phyloP scores from a whole-genome alignment of 768 basidiomycete genomes.

The Auricularia sp. region DNA sequence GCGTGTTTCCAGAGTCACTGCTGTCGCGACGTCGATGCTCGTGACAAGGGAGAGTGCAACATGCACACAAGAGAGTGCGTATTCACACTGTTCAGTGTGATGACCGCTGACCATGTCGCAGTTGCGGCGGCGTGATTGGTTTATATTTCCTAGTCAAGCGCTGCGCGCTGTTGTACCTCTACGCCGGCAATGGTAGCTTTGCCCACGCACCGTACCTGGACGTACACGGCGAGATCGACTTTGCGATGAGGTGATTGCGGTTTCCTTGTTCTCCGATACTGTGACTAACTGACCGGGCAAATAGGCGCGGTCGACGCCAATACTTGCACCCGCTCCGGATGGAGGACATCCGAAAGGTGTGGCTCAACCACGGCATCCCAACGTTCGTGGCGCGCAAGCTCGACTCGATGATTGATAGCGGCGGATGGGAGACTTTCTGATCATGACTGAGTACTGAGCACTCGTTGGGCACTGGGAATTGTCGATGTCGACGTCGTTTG shows the following conservation, averaged over 20 bases:
- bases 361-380: conserved; percentile 85
- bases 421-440: conserved; percentile 87
- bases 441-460: too few relatives aligned
- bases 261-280: not conserved
- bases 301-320: conserved; percentile 79
- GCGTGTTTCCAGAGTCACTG: conserved; percentile 90
- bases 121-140: conserved; percentile 84
- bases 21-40: conserved; percentile 60
- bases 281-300: not conserved
- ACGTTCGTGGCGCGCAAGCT: conserved; percentile 82
- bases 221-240: conserved; percentile 85
- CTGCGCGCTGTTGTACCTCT: conserved; percentile 81
- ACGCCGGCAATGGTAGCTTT: conserved; percentile 84
- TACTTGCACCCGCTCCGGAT: conserved; percentile 75
- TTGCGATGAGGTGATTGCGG: conserved; percentile 68
- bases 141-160: conserved; percentile 88
- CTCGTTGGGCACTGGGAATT: too few relatives aligned
- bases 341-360: conserved; percentile 85
- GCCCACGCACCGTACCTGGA: conserved; percentile 85
- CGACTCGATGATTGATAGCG: conserved; percentile 76
- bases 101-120: conserved; percentile 19
- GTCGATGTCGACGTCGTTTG: too few relatives aligned
- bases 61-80: conserved; percentile 89
- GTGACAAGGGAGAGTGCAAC: conserved; percentile 81
- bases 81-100: not conserved